Evolutionary conservation across 371 early-diverging fungal species (phyloP).

Genomic region (Mortierella sp.): DNA sequence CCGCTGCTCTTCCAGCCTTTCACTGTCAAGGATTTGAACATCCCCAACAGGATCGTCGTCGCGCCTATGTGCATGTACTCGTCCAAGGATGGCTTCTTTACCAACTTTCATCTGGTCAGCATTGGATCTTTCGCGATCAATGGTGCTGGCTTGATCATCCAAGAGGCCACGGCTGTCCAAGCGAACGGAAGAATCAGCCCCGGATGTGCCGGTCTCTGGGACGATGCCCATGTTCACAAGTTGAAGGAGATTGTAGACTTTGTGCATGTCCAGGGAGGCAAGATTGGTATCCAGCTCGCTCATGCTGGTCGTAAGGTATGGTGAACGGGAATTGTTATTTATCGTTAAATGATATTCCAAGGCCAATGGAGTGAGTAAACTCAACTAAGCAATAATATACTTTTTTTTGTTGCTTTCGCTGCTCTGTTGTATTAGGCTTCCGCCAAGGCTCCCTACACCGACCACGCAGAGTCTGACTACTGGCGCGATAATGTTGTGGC

Average conservation of each 20-base stretch:
- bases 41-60: constrained; percentile 83
- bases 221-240: constrained; percentile 77
- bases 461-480: constrained; percentile 67
- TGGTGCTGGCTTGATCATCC: constrained; percentile 81
- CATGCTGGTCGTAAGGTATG: constrained; percentile 85
- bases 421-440: constrained; percentile 63
- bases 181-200: constrained; percentile 87
- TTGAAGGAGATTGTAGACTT: constrained; percentile 76
- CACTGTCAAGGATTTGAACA: constrained; percentile 65
- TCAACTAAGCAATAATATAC: too few relatives aligned
- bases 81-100: constrained; percentile 64
- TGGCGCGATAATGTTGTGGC: constrained; percentile 84
- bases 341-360: background rate
- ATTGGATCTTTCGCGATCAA: constrained; percentile 76
- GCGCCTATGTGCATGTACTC: constrained; percentile 88
- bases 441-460: constrained; percentile 57
- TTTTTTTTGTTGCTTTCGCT: constrained; percentile 3
- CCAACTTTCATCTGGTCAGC: constrained; percentile 78
- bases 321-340: background rate
- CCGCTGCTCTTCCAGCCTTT: constrained; percentile 75
- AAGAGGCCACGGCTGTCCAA: constrained; percentile 86
- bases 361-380: too few relatives aligned
- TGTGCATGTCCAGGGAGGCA: constrained; percentile 71
- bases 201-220: constrained; percentile 83
- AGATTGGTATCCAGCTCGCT: constrained; percentile 82